These are phyloP conservation scores for Aurantiochytrium sp. DNA, from an alignment of 108 stramenopile genomes.

Conservation along the genomic window DNA sequence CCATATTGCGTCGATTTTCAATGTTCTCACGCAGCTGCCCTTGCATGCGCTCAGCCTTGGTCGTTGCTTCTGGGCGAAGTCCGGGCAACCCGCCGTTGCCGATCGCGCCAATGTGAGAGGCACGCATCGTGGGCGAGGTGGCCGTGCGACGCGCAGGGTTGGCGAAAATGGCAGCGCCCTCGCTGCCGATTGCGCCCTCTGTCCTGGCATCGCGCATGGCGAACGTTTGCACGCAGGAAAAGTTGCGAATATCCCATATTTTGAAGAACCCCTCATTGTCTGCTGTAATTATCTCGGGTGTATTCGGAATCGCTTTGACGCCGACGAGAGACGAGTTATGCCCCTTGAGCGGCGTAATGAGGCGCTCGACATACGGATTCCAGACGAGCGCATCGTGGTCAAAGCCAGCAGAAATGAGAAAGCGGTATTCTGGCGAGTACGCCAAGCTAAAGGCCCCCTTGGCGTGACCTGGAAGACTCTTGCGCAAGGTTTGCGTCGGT, in stretches of 20 bases:
- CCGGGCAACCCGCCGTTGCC: not conserved
- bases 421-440: constrained; percentile 45
- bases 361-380: constrained; percentile 48
- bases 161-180: constrained; percentile 28
- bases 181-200: constrained; percentile 21
- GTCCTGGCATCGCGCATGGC: constrained; percentile 4
- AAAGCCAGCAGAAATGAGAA: constrained; percentile 48
- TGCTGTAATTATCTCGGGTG: constrained; percentile 50
- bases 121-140: not conserved
- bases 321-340: constrained; percentile 45
- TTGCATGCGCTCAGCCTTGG: not conserved
- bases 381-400: constrained; percentile 55
- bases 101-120: constrained; percentile 20
- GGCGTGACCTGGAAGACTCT: constrained; percentile 39
- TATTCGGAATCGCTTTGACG: constrained; percentile 42
- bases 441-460: constrained; percentile 48
- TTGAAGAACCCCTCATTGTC: constrained; percentile 40
- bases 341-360: constrained; percentile 40
- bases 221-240: constrained; percentile 53
- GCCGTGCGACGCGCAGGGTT: constrained; percentile 21
- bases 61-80: not conserved
- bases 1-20: not conserved
- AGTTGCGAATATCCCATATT: constrained; percentile 52
- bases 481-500: constrained; percentile 41
- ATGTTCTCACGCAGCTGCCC: constrained; percentile 20